These are phyloP conservation scores for Sclerotinia sclerotiorum DNA, from an alignment of 2,329 filamentous ascomycete species.

Conservation along the genomic window DNA sequence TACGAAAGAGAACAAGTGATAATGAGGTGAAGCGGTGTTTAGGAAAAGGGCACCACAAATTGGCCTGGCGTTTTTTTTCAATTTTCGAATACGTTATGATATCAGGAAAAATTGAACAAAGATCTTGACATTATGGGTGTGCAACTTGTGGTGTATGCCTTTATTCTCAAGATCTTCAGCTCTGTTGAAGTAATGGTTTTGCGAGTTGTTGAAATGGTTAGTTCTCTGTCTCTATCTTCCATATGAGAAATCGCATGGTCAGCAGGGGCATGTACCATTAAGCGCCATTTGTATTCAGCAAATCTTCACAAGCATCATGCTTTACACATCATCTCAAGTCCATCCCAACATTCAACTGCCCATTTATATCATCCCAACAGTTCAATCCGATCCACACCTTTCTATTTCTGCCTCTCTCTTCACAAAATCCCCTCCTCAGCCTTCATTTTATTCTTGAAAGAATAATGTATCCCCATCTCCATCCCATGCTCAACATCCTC, in stretches of 20 bases:
- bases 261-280: neutral
- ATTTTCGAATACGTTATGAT: constrained; percentile 12
- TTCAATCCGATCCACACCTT: too few species aligned
- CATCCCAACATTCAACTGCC: neutral
- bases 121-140: neutral
- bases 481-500: too few species aligned
- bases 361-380: neutral
- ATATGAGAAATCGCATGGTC: neutral
- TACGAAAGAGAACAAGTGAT: constrained; percentile 4
- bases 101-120: constrained; percentile 14
- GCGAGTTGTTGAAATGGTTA: neutral
- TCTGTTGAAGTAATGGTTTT: neutral
- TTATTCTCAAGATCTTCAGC: neutral
- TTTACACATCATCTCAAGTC: neutral
- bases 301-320: neutral
- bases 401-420: too few species aligned
- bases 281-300: neutral
- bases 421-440: too few species aligned
- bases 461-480: too few species aligned
- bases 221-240: neutral
- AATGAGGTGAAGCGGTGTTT: constrained; percentile 17
- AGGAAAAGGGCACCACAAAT: constrained; percentile 18
- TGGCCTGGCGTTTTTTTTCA: constrained; percentile 22
- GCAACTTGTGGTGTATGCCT: neutral
- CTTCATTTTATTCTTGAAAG: too few species aligned